phyloP scores from a whole-genome alignment of 2,329 filamentous ascomycete species.

The Colletotrichum tofieldiae region DNA sequence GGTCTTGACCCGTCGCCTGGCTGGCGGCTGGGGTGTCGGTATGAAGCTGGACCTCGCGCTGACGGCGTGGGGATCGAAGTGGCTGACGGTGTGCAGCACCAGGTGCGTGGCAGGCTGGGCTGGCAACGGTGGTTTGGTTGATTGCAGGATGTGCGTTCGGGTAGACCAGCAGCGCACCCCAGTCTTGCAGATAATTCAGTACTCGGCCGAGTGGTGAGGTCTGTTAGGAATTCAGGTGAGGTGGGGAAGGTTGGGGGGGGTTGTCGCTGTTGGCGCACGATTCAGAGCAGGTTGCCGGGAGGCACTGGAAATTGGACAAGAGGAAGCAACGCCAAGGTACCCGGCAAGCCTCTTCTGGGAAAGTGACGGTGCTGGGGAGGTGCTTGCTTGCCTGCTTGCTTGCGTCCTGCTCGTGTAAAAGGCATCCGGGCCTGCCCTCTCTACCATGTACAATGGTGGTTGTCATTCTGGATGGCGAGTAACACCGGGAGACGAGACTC shows the following conservation, averaged over 20 bases:
- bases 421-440: not conserved
- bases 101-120: not conserved
- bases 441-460: not conserved
- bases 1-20: not conserved
- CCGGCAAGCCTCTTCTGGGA: not conserved
- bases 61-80: not conserved
- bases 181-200: slow-evolving; percentile 40
- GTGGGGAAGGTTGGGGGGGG: slow-evolving; percentile 38
- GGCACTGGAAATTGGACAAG: slow-evolving; percentile 26
- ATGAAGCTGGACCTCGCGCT: not conserved
- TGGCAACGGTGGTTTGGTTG: slow-evolving; percentile 28
- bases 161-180: slow-evolving; percentile 18
- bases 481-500: slow-evolving; percentile 15
- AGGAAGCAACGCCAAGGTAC: slow-evolving; percentile 10
- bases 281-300: slow-evolving; percentile 28
- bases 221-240: slow-evolving; percentile 44
- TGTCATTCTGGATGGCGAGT: slow-evolving; percentile 21
- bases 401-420: not conserved
- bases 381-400: slow-evolving; percentile 9
- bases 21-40: not conserved
- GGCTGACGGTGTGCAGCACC: not conserved
- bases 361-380: slow-evolving; percentile 19
- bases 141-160: slow-evolving; percentile 36
- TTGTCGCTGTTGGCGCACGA: slow-evolving; percentile 33
- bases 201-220: slow-evolving; percentile 42